Base-by-base conservation (phyloP, 2,329 filamentous ascomycete genomes). In the Paracorniculantispora psalliotae region DNA sequence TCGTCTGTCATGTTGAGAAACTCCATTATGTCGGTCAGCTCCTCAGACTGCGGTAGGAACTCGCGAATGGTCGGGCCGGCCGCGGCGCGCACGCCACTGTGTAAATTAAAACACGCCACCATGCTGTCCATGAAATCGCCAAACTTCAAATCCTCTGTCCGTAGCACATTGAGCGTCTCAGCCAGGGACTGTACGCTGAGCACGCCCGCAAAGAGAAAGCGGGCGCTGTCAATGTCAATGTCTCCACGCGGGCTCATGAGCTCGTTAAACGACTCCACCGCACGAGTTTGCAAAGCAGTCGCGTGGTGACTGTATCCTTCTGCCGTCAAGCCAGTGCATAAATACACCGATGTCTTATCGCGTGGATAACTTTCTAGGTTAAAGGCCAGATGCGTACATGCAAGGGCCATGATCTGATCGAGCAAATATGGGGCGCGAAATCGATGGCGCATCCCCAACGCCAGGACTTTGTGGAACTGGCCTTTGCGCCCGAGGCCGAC, bases 71-170 rank as follows among this genome's bases (percentile, higher is more conserved):
- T 66, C 1, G 67, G 60, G 46, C 49, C 41, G 17, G 75, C 70
- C 35, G 77, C 69, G 43, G 69, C 66, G 17, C 71, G 71, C 17
- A 80, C 71, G 25, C 78, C 77, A 5, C 73, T 72, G 62, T 79
- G 76, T 15, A 81, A 68, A 47, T 68, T 67, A 17, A 77, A 64
- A 52, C 75, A 77, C n/a, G 73, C 69, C 19, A 75, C 65, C 57
- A 77, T 77, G 12, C 72, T 67, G 39, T 73, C 71, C 12, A 79
- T 67, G 41, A 77, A 75, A 39, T 63, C 61, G 35, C 73, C 68
- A 39, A 81, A 77, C 44, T 72, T 62, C 26, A 62, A 13, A 17
- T 35, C 17, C 12, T 41, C 57, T 9, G 60, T 64, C 17, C 69
- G 70, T 43, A 77, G 71, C 55, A 74, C 66, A n/a, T 37, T 9